These are phyloP conservation scores for Dothideomycetes sp. DNA, from an alignment of 2,329 filamentous ascomycete genomes.

Conservation along the genomic window DNA sequence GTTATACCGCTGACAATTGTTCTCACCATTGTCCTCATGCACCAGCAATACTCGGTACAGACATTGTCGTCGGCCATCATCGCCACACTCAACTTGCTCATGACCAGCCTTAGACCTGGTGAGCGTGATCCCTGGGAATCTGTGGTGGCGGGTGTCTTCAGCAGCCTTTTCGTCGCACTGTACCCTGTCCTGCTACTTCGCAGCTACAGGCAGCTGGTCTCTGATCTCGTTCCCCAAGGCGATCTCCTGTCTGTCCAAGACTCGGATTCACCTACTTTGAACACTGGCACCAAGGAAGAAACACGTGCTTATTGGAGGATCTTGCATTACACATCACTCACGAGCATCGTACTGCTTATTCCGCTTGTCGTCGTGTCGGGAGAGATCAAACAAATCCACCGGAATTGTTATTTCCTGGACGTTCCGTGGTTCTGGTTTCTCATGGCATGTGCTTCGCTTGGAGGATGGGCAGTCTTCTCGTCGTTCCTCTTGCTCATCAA, in stretches of 20 bases:
- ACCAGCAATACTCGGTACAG: slow-evolving; percentile 37
- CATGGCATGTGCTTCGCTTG: slow-evolving; percentile 40
- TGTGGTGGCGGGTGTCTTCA: slow-evolving; percentile 44
- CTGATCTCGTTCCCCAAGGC: slow-evolving; percentile 35
- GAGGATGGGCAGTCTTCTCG: slow-evolving; percentile 40
- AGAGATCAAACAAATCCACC: slow-evolving; percentile 39
- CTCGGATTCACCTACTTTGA: slow-evolving; percentile 18
- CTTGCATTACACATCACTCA: slow-evolving; percentile 43
- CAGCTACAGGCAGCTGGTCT: slow-evolving; percentile 40
- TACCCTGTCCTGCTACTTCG: slow-evolving; percentile 44
- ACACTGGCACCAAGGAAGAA: slow-evolving; percentile 35
- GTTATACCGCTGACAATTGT: slow-evolving; percentile 42
- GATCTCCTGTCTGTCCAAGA: slow-evolving; percentile 30
- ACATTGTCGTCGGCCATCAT: slow-evolving; percentile 43
- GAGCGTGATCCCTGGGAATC: slow-evolving; percentile 44
- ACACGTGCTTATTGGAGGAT: slow-evolving; percentile 44
- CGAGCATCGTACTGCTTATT: slow-evolving; percentile 40
- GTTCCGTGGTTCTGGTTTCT: slow-evolving; percentile 49
- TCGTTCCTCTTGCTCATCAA: slow-evolving; percentile 41
- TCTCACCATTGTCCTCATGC: slow-evolving; percentile 39
- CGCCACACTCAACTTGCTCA: slow-evolving; percentile 42
- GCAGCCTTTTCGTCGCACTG: slow-evolving; percentile 42
- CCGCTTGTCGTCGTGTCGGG: slow-evolving; percentile 43
- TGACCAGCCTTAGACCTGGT: slow-evolving; percentile 38
- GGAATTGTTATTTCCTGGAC: slow-evolving; percentile 47